Evolutionary conservation across 768 basidiomycete genomes (phyloP).

Genomic region (Amanita pallidorosea): DNA sequence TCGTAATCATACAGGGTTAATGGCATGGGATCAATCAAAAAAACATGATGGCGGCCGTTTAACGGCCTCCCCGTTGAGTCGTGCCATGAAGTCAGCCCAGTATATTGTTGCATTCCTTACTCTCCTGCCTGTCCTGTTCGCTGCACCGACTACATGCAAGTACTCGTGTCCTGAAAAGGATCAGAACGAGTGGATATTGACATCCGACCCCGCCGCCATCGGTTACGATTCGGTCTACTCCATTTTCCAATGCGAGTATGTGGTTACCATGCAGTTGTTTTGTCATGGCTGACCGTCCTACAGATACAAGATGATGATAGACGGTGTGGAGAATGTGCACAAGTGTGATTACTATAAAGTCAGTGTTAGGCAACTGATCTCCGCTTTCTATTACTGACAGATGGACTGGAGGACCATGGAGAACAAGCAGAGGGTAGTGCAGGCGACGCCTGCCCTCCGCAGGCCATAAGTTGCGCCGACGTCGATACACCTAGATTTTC

Average conservation of each 20-base stretch:
- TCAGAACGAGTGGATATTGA: not conserved
- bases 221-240: slow-evolving; percentile 3
- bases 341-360: slow-evolving; percentile 8
- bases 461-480: slow-evolving; percentile 3
- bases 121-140: not conserved
- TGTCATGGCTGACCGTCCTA: not conserved
- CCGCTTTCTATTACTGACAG: not conserved
- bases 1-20: too few species aligned
- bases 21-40: too few species aligned
- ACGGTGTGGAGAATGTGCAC: not conserved
- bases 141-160: not conserved
- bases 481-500: slow-evolving; percentile 6
- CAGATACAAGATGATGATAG: not conserved
- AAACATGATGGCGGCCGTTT: not conserved
- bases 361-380: not conserved
- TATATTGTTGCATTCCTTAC: not conserved
- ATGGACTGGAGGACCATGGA: slow-evolving; percentile 1
- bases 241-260: slow-evolving; percentile 9
- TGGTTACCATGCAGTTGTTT: not conserved
- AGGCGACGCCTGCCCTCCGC: slow-evolving; percentile 1
- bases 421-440: not conserved
- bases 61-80: not conserved
- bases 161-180: slow-evolving; percentile 8
- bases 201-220: not conserved
- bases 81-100: not conserved